Evolutionary conservation across 2,329 filamentous ascomycete genomes (phyloP).

Genomic region (Microcyclospora pomicola): DNA sequence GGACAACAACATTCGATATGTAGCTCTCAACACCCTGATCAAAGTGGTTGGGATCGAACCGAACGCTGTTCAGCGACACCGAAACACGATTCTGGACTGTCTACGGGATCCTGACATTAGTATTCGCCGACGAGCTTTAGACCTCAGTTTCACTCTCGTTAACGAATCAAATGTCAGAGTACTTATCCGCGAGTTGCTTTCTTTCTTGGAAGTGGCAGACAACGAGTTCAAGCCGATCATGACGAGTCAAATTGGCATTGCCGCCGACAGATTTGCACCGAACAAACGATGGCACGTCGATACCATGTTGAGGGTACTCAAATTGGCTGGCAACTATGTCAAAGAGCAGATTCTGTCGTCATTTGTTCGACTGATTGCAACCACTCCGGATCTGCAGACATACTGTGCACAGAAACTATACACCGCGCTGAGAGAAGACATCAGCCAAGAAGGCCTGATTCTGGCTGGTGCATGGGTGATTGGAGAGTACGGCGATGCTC

Average conservation of each 20-base stretch:
- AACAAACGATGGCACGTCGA: slow-evolving; percentile 98
- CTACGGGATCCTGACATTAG: slow-evolving; percentile 95
- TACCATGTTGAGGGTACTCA: slow-evolving; percentile 88
- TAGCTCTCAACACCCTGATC: slow-evolving; percentile 90
- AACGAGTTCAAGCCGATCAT: slow-evolving; percentile 98
- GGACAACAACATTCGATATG: slow-evolving; percentile 98
- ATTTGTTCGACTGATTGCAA: slow-evolving; percentile 89
- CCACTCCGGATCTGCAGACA: slow-evolving; percentile 84
- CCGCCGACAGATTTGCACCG: slow-evolving; percentile 86
- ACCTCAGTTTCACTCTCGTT: slow-evolving; percentile 94
- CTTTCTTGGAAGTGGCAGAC: slow-evolving; percentile 92
- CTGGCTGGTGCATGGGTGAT: slow-evolving; percentile 94
- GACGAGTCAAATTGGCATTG: slow-evolving; percentile 95
- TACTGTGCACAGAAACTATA: slow-evolving; percentile 96
- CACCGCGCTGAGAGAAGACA: slow-evolving; percentile 79
- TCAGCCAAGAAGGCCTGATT: slow-evolving; percentile 90
- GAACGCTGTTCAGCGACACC: slow-evolving; percentile 90
- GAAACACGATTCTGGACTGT: slow-evolving; percentile 95
- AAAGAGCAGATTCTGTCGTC: slow-evolving; percentile 97
- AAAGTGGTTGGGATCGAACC: slow-evolving; percentile 97
- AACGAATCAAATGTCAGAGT: slow-evolving; percentile 94
- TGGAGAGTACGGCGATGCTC: slow-evolving; percentile 84
- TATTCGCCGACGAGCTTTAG: slow-evolving; percentile 85
- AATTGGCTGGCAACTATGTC: slow-evolving; percentile 87
- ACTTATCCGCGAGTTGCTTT: slow-evolving; percentile 79